These are phyloP conservation scores for Sapria himalayana DNA, from an alignment of 345 rosid species.

Conservation along the genomic window DNA sequence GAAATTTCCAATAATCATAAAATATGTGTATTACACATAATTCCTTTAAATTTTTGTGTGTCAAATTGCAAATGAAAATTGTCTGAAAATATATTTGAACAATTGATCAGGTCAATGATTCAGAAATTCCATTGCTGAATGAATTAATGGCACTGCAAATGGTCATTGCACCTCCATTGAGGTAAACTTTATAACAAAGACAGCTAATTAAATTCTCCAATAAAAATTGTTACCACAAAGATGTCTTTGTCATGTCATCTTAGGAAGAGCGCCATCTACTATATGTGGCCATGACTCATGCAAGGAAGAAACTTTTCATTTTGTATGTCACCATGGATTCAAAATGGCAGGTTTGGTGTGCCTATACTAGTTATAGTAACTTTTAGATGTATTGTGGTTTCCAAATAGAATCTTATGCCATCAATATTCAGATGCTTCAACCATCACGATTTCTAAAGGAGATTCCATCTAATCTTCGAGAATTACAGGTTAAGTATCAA, in stretches of 20 bases:
- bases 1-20: too few species aligned
- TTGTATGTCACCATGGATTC: slow-evolving; percentile 62
- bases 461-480: slow-evolving; percentile 62
- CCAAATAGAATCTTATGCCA: slow-evolving; percentile 10
- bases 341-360: slow-evolving; percentile 66
- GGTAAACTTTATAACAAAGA: slow-evolving; percentile 18
- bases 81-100: too few species aligned
- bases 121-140: slow-evolving; percentile 75
- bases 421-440: slow-evolving; percentile 62
- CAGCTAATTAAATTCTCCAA: background rate
- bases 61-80: too few species aligned
- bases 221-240: background rate
- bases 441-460: slow-evolving; percentile 90
- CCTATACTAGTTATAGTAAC: slow-evolving; percentile 4
- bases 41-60: too few species aligned
- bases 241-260: too few species aligned
- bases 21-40: too few species aligned
- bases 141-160: slow-evolving; percentile 29
- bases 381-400: slow-evolving; percentile 3
- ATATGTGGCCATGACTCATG: slow-evolving; percentile 96
- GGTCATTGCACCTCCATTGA: slow-evolving; percentile 47
- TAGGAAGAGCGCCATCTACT: slow-evolving; percentile 87
- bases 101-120: slow-evolving; percentile 59
- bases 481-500: slow-evolving; percentile 25
- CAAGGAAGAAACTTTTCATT: slow-evolving; percentile 63